Conservation (phyloP, 163 green algal genomes). For the Scenedesmus sp. region DNA sequence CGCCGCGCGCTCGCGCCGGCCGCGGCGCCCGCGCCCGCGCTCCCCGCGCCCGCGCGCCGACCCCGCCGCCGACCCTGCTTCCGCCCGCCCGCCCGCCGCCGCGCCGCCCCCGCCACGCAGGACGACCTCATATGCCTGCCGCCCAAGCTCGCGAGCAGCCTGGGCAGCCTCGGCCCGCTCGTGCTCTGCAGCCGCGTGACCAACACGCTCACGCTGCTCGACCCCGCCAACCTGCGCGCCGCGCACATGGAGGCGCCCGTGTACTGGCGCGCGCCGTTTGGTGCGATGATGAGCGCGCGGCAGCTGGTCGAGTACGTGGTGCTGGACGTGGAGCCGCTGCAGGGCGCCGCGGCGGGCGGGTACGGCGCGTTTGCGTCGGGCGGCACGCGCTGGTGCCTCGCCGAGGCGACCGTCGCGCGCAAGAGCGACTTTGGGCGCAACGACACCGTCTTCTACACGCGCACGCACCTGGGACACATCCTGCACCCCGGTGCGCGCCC, state of each 20-base stretch:
- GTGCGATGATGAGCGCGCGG: constrained; percentile 65
- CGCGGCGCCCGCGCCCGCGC: too few species aligned
- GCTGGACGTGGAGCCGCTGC: constrained; percentile 87
- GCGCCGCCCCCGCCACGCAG: constrained; percentile 51
- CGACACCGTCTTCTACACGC: constrained; percentile 80
- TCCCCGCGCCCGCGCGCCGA: too few species aligned
- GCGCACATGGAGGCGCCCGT: constrained; percentile 68
- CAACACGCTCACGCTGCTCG: constrained; percentile 88
- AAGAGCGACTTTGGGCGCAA: constrained; percentile 93
- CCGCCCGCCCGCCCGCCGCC: neutral
- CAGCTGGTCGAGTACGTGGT: constrained; percentile 92
- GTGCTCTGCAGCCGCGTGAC: constrained; percentile 89
- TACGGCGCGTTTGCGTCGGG: constrained; percentile 27
- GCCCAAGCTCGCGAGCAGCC: constrained; percentile 67
- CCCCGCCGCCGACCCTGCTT: too few species aligned
- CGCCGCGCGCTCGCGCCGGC: neutral
- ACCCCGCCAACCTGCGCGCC: constrained; percentile 86
- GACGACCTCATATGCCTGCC: constrained; percentile 97
- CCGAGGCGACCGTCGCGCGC: constrained; percentile 83
- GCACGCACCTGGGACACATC: constrained; percentile 92
- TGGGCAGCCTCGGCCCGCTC: constrained; percentile 89
- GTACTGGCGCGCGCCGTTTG: constrained; percentile 87
- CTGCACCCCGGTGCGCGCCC: constrained; percentile 73
- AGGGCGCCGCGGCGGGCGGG: constrained; percentile 14
- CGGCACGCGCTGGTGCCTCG: constrained; percentile 54